Evolutionary conservation across 2,329 filamentous ascomycete genomes (phyloP), one percentile per base, ranked within the genome.

Genomic region (Alternaria atra): DNA sequence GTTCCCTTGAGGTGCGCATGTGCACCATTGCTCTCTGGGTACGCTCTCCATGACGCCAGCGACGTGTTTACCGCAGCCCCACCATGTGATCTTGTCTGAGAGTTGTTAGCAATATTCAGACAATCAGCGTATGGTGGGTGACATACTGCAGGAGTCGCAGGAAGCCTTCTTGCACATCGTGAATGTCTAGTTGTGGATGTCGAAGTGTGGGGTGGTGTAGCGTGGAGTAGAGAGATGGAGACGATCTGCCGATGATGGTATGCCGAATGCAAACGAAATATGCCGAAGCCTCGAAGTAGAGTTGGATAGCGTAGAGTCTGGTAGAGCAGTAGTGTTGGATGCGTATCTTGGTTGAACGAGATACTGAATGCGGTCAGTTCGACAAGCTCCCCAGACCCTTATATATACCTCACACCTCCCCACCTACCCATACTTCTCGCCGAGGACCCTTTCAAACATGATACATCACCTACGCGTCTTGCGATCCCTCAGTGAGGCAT

Each of bases 81-180:
- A 86, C 89, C 89, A 91, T 56, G 86, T 85, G 40, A 80, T 77
- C 73, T 89, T 89, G 61, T 83, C 87, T 73, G 42, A 35, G 43
- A 54, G n/a, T 51, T 55, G 63, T 59, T 46, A 63, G 59, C 43
- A 20, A 34, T 51, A 51, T 23, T 50, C 27, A 34, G 25, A 42
- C 4, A 44, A n/a, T 6, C 32, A 0, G 34, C n/a, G 0, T 1
- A 8, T 34, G 6, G 7, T 7, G 30, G 4, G 13, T 39, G 27
- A 82, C 87, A 71, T 83, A 90, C 89, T 81, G 81, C 89, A 91
- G 52, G 81, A 85, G 63, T 80, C 79, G 79, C 89, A 91, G 61
- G 80, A 84, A 25, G 86, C 85, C 77, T 86, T 86, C 78, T 84
- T 89, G 77, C 89, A 91, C 89, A 91, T 91, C 17, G 44, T 74